Conservation (phyloP, 2,329 filamentous ascomycete genomes). For the Chaetomium sp. region DNA sequence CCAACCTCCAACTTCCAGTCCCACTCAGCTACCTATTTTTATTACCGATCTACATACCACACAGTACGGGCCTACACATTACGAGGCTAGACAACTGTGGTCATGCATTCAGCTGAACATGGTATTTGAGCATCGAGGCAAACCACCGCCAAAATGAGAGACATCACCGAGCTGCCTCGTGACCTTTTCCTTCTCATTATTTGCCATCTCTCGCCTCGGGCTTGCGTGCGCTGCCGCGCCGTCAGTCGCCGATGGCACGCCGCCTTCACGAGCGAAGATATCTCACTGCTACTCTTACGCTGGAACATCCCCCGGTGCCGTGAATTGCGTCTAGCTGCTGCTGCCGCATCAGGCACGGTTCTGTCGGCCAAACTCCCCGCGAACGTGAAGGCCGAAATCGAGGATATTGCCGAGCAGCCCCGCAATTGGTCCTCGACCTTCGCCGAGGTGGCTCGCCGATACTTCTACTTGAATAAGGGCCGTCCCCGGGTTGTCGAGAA, state of each 20-base stretch:
- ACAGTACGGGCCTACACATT: not conserved
- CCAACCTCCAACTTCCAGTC: not conserved
- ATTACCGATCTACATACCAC: not conserved
- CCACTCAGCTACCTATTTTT: not conserved
- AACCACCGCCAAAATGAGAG: conserved; percentile 34
- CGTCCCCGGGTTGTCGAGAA: conserved; percentile 51
- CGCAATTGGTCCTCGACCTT: conserved; percentile 49
- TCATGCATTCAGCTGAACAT: not conserved
- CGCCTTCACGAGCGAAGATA: conserved; percentile 52
- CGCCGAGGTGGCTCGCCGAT: conserved; percentile 54
- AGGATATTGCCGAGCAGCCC: conserved; percentile 24
- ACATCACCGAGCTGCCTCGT: conserved; percentile 54
- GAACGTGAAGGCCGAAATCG: conserved; percentile 29
- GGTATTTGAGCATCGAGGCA: not conserved
- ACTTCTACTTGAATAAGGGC: conserved; percentile 54
- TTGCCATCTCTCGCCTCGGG: conserved; percentile 50
- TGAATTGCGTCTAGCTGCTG: conserved; percentile 51
- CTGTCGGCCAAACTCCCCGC: conserved; percentile 13
- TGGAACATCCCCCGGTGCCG: conserved; percentile 55
- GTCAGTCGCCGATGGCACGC: conserved; percentile 53
- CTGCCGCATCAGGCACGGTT: conserved; percentile 22
- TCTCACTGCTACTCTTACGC: conserved; percentile 52
- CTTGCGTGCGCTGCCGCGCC: conserved; percentile 54
- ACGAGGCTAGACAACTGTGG: not conserved
- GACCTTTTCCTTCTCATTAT: conserved; percentile 61